Evolutionary conservation across 1,284 basidiomycete genomes (phyloP).

Genomic region (Neolentinus lepideus): DNA sequence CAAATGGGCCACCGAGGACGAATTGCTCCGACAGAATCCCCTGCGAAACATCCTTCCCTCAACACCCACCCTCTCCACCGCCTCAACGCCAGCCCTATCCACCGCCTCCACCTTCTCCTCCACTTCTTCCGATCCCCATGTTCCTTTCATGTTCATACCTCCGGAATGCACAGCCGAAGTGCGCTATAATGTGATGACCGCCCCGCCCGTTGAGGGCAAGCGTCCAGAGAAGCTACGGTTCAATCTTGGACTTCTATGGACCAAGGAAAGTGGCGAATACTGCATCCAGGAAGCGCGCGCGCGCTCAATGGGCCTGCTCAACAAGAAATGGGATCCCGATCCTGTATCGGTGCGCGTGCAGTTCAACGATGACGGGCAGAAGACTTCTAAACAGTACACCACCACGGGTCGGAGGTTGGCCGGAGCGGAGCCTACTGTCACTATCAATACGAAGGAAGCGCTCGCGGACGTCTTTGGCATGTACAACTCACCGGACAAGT

Average conservation of each 20-base stretch:
- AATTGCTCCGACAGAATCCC: slow-evolving; percentile 44
- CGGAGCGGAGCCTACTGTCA: slow-evolving; percentile 55
- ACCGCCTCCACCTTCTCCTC: slow-evolving; percentile 10
- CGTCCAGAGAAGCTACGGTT: slow-evolving; percentile 65
- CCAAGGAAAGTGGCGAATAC: slow-evolving; percentile 61
- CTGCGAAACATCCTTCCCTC: slow-evolving; percentile 39
- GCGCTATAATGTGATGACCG: slow-evolving; percentile 62
- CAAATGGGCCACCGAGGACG: slow-evolving; percentile 26
- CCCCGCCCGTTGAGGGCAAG: slow-evolving; percentile 56
- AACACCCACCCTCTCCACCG: slow-evolving; percentile 3
- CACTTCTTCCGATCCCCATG: slow-evolving; percentile 1
- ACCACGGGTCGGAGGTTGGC: slow-evolving; percentile 23
- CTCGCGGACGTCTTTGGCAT: slow-evolving; percentile 90
- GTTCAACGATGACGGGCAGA: slow-evolving; percentile 46
- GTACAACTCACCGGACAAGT: slow-evolving; percentile 86
- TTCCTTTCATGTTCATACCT: background rate
- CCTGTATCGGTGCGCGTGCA: slow-evolving; percentile 27
- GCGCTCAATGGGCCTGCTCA: slow-evolving; percentile 67
- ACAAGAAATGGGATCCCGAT: slow-evolving; percentile 72
- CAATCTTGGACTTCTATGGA: slow-evolving; percentile 60
- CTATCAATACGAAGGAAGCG: slow-evolving; percentile 86
- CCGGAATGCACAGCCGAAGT: background rate
- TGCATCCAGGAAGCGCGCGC: slow-evolving; percentile 72
- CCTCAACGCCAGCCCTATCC: no score
- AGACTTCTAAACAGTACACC: slow-evolving; percentile 30